These are phyloP conservation scores for Straminergon stramineum DNA, from an alignment of 225 moss, liverwort and hornwort species.

Conservation along the genomic window DNA sequence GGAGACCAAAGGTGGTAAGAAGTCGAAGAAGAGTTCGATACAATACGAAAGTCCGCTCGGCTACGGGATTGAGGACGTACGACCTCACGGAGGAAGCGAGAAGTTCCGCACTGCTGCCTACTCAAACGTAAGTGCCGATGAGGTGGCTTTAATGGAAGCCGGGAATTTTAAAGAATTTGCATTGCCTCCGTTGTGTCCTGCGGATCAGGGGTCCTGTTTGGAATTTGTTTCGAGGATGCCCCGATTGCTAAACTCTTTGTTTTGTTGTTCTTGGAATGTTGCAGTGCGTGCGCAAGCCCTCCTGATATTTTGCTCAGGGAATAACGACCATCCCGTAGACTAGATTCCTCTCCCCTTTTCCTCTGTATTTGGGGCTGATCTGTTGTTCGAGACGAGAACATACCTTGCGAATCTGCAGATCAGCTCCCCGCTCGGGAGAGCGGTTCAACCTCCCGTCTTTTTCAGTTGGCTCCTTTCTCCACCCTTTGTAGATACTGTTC, in stretches of 20 bases:
- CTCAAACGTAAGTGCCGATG: slow-evolving; percentile 59
- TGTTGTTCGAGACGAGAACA: slow-evolving; percentile 32
- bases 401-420: slow-evolving; percentile 39
- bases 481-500: background rate
- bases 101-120: slow-evolving; percentile 97
- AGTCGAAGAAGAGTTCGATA: slow-evolving; percentile 23
- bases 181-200: background rate
- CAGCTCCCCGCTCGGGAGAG: slow-evolving; percentile 60
- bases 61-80: slow-evolving; percentile 98
- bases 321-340: background rate
- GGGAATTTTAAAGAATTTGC: background rate
- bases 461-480: background rate
- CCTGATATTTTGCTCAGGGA: slow-evolving; percentile 82
- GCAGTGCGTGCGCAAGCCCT: slow-evolving; percentile 99
- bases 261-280: background rate
- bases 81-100: slow-evolving; percentile 96
- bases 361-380: slow-evolving; percentile 52
- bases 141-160: no score
- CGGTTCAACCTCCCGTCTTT: slow-evolving; percentile 31
- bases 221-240: background rate
- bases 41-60: slow-evolving; percentile 87
- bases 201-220: background rate
- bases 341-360: slow-evolving; percentile 2
- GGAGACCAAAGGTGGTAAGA: slow-evolving; percentile 89
- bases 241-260: background rate